Percentiles rank a stretch among this genome's conserved stretches.
Evolutionary conservation across 768 basidiomycete species (phyloP).

Genomic region (Mycena filopes): DNA sequence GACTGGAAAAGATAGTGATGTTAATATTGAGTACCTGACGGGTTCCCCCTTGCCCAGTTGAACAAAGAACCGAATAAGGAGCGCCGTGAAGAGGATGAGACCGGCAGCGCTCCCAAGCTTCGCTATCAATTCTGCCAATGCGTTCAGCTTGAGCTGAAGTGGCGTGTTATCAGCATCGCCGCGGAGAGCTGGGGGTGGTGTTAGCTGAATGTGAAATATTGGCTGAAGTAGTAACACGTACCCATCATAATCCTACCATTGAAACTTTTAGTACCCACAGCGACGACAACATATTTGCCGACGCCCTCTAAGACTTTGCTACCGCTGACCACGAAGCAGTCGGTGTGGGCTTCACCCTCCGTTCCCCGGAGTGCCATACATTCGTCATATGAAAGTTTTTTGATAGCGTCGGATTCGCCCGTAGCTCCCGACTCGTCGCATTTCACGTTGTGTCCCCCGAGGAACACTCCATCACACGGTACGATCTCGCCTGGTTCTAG

Average conservation of each 20-base stretch:
- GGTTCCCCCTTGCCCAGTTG: constrained; percentile 76
- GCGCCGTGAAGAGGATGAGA: constrained; percentile 78
- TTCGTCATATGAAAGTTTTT: constrained; percentile 84
- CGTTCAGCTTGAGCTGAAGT: constrained; percentile 92
- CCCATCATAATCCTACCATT: constrained; percentile 99
- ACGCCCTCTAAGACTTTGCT: constrained; percentile 95
- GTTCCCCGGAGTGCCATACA: constrained; percentile 64
- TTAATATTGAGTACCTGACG: constrained; percentile 52
- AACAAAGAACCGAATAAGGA: constrained; percentile 97
- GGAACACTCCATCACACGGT: constrained; percentile 95
- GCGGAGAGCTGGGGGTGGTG: constrained; percentile 70
- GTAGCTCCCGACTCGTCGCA: constrained; percentile 98
- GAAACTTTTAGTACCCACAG: constrained; percentile 92
- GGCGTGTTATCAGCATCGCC: constrained; percentile 92
- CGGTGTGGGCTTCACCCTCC: constrained; percentile 63
- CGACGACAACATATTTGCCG: constrained; percentile 91
- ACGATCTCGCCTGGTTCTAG: constrained; percentile 96
- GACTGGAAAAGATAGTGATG: background rate
- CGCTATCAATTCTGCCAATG: constrained; percentile 94
- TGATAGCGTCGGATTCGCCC: constrained; percentile 96
- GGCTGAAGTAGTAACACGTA: too few species aligned
- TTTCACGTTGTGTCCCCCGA: constrained; percentile 91
- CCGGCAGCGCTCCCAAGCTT: constrained; percentile 89
- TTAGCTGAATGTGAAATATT: too few species aligned
- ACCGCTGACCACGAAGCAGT: constrained; percentile 93